Percentiles rank a stretch among this genome's conserved stretches.
Conservation (phyloP, 306 rosid species). For the Dalbergia cochinchinensis region DNA sequence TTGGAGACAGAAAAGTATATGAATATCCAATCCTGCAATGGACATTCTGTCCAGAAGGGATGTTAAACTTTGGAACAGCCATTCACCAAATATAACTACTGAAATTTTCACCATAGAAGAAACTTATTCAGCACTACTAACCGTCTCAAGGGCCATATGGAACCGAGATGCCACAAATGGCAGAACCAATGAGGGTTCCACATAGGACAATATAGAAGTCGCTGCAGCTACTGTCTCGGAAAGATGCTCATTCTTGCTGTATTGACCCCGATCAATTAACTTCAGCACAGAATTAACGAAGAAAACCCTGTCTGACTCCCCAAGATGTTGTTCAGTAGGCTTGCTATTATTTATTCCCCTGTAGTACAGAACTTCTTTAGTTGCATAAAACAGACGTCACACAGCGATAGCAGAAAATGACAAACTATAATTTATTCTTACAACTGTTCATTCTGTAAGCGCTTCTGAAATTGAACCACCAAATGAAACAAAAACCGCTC, state of each 20-base stretch:
- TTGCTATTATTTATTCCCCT: slow-evolving; percentile 62
- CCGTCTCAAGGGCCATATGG: slow-evolving; percentile 99
- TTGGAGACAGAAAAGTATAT: slow-evolving; percentile 39
- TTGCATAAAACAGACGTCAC: slow-evolving; percentile 44
- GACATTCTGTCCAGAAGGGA: slow-evolving; percentile 41
- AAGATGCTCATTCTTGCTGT: slow-evolving; percentile 97
- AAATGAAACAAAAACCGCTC: slow-evolving; percentile 86
- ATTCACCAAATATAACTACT: slow-evolving; percentile 26
- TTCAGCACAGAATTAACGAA: slow-evolving; percentile 87
- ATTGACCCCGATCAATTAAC: slow-evolving; percentile 96
- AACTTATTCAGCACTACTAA: slow-evolving; percentile 59
- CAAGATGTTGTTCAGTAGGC: slow-evolving; percentile 64
- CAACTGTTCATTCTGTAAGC: slow-evolving; percentile 86
- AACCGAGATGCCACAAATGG: slow-evolving; percentile 98
- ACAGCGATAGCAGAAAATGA: slow-evolving; percentile 33
- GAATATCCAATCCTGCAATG: slow-evolving; percentile 31
- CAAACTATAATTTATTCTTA: slow-evolving; percentile 55
- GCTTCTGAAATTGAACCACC: slow-evolving; percentile 88
- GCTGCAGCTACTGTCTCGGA: slow-evolving; percentile 97
- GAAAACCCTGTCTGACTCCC: slow-evolving; percentile 79
- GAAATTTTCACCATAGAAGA: slow-evolving; percentile 43
- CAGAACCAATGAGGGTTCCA: slow-evolving; percentile 90
- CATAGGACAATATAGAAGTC: slow-evolving; percentile 91
- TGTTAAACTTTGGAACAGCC: slow-evolving; percentile 21
- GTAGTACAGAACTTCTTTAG: slow-evolving; percentile 54